phyloP scores from a whole-genome alignment of 2,329 filamentous ascomycete species.

The Neonectria ditissima region DNA sequence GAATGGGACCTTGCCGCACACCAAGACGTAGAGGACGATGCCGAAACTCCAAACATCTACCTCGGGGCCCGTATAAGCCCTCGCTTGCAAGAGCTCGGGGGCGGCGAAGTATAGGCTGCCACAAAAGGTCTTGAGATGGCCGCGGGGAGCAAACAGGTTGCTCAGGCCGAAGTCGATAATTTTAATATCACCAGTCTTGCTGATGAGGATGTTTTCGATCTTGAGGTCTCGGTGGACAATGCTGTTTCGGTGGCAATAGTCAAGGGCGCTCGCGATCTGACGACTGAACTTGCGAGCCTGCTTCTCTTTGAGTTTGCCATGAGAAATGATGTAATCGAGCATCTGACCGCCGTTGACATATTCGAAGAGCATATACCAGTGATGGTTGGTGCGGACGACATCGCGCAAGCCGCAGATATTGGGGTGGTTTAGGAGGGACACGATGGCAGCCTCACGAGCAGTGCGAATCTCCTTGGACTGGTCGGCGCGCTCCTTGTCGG shows the following conservation, averaged over 20 bases:
- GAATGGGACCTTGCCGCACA: slow-evolving; percentile 98
- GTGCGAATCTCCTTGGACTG: slow-evolving; percentile 97
- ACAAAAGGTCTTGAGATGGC: slow-evolving; percentile 94
- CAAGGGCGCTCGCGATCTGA: slow-evolving; percentile 94
- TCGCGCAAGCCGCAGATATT: slow-evolving; percentile 97
- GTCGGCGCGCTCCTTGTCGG: slow-evolving; percentile 88
- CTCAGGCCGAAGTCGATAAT: slow-evolving; percentile 99
- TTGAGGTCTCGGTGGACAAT: slow-evolving; percentile 98
- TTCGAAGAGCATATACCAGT: slow-evolving; percentile 99
- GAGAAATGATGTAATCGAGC: slow-evolving; percentile 99
- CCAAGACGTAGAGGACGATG: slow-evolving; percentile 95
- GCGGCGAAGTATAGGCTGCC: slow-evolving; percentile 98
- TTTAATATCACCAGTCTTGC: slow-evolving; percentile 98
- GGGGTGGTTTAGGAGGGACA: slow-evolving; percentile 91
- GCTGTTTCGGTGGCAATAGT: slow-evolving; percentile 98
- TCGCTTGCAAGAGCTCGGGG: slow-evolving; percentile 91
- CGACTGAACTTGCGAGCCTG: slow-evolving; percentile 97
- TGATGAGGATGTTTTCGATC: slow-evolving; percentile 99
- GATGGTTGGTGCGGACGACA: slow-evolving; percentile 94
- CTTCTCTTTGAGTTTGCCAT: slow-evolving; percentile 97
- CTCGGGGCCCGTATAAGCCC: slow-evolving; percentile 94
- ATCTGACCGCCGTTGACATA: slow-evolving; percentile 99
- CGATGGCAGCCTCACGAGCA: slow-evolving; percentile 94
- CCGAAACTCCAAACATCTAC: slow-evolving; percentile 99
- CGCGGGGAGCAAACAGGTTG: slow-evolving; percentile 90